Conservation (phyloP, 2,329 filamentous ascomycete genomes). For the Dactylonectria estremocensis region DNA sequence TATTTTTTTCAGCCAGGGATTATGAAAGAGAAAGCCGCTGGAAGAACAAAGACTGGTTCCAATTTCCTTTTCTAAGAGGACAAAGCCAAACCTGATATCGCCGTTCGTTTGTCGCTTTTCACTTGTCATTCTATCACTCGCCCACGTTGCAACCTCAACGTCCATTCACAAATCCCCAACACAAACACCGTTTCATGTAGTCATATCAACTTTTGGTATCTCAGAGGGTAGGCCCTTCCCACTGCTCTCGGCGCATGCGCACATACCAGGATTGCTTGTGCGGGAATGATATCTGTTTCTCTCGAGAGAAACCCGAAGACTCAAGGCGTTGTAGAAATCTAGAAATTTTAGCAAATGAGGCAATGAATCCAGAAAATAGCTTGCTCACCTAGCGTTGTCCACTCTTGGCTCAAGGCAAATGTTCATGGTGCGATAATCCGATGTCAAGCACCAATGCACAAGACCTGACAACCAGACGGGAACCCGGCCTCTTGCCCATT, state of each 20-base stretch:
- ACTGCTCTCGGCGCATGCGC: constrained; percentile 83
- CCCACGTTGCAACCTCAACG: background rate
- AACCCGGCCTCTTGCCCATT: constrained; percentile 90
- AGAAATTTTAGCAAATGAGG: constrained; percentile 6
- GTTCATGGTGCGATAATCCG: constrained; percentile 85
- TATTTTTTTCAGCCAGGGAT: background rate
- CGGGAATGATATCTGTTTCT: constrained; percentile 87
- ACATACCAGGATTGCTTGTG: constrained; percentile 95
- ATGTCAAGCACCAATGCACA: constrained; percentile 87
- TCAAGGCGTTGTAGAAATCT: constrained; percentile 74
- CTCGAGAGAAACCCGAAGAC: constrained; percentile 84
- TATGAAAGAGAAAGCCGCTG: background rate
- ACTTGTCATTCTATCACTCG: constrained; percentile 35
- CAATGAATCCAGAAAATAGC: too few relatives aligned
- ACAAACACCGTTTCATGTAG: constrained; percentile 5
- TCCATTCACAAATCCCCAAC: background rate
- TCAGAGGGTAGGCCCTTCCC: constrained; percentile 78
- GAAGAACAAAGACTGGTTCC: constrained; percentile 11
- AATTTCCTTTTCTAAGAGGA: background rate
- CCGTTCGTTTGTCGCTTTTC: constrained; percentile 39
- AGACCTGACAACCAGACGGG: constrained; percentile 86
- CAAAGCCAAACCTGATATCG: constrained; percentile 9
- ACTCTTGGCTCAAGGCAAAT: constrained; percentile 91
- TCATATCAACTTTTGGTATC: background rate
- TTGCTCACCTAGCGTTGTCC: constrained; percentile 86